Evolutionary conservation across 345 rosid genomes (phyloP).

Genomic region (Eucalyptus polybractea): DNA sequence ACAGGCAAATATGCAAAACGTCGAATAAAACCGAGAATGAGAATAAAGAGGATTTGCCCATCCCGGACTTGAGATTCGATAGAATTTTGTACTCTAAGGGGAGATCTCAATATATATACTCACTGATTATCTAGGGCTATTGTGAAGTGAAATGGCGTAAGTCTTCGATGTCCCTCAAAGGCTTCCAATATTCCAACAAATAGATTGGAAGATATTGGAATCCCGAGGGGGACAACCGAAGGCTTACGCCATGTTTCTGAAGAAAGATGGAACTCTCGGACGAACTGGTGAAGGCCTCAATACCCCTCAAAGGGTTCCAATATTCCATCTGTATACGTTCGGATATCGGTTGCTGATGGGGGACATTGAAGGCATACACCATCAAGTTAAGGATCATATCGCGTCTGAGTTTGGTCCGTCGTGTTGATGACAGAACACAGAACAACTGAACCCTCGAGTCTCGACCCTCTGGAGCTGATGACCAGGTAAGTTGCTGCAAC

Average conservation of each 20-base stretch:
- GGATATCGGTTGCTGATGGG: not conserved
- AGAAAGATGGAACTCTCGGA: not conserved
- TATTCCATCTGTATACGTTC: not conserved
- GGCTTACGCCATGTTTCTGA: not conserved
- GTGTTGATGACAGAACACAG: not conserved
- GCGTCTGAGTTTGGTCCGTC: not conserved
- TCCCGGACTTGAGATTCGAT: not conserved
- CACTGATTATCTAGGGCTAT: not conserved
- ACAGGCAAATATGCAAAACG: not conserved
- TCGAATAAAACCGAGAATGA: not conserved
- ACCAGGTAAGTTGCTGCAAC: not conserved
- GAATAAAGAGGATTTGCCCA: not conserved
- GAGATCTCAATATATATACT: not conserved
- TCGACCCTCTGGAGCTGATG: not conserved
- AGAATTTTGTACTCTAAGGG: not conserved
- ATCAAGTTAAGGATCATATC: not conserved
- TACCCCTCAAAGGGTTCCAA: not conserved
- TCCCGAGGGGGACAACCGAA: not conserved
- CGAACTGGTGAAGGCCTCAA: not conserved
- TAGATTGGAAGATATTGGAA: not conserved
- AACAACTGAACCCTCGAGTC: not conserved
- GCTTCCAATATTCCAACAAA: not conserved
- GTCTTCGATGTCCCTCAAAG: not conserved
- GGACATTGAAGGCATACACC: not conserved
- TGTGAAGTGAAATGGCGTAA: not conserved